phyloP scores from a whole-genome alignment of 768 basidiomycete genomes.

The Suillus fuscotomentosus region DNA sequence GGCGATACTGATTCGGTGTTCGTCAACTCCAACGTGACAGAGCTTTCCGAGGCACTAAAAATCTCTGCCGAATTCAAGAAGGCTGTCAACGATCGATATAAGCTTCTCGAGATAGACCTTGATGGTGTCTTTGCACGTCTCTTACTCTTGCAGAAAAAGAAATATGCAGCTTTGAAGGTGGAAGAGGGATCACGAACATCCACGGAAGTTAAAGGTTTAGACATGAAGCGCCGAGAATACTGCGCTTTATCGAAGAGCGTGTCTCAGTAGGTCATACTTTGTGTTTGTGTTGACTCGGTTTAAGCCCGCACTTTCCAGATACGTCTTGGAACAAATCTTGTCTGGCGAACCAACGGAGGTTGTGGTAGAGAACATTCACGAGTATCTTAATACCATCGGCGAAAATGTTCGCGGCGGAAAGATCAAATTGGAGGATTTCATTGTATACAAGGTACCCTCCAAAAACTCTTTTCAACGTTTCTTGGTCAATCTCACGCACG shows the following conservation, averaged over 20 bases:
- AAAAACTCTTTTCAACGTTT: background rate
- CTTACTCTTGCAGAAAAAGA: constrained; percentile 95
- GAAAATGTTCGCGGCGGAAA: constrained; percentile 75
- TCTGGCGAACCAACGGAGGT: constrained; percentile 89
- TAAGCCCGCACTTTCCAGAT: constrained; percentile 44
- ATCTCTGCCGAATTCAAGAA: constrained; percentile 94
- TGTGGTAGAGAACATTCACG: constrained; percentile 90
- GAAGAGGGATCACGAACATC: constrained; percentile 77
- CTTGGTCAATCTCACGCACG: background rate
- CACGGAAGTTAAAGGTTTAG: constrained; percentile 93
- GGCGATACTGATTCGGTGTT: constrained; percentile 99
- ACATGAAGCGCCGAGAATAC: constrained; percentile 99
- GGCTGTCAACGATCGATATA: constrained; percentile 94
- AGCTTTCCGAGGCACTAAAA: constrained; percentile 84
- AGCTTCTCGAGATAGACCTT: constrained; percentile 93
- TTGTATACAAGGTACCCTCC: constrained; percentile 79
- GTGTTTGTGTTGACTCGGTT: background rate
- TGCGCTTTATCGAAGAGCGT: constrained; percentile 88
- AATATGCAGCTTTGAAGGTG: constrained; percentile 96
- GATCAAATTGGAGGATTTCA: constrained; percentile 88
- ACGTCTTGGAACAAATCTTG: constrained; percentile 85
- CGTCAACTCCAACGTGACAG: constrained; percentile 92
- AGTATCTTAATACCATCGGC: constrained; percentile 78
- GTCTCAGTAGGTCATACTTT: constrained; percentile 66
- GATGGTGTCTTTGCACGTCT: constrained; percentile 93